Evolutionary conservation across 345 rosid species (phyloP), one percentile per base, ranked within the genome.

Genomic region (Rhodamnia argentea): DNA sequence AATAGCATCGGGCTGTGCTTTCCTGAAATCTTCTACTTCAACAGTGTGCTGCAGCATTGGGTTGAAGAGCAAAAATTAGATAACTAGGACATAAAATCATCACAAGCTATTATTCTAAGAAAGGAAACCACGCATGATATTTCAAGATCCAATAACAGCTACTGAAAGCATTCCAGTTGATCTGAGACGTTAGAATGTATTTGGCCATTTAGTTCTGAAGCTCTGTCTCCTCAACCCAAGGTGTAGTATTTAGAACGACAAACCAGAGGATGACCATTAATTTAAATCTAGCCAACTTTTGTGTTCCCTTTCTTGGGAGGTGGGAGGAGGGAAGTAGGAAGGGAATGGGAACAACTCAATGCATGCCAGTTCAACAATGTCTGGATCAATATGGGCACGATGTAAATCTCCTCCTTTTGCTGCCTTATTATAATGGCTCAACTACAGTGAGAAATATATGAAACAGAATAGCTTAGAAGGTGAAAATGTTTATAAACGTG

Each of bases 1-100:
- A 88, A 97, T 85, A 50, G 92, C 92, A 95, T 97, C 99, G 56
- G 99, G 96, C 82, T 88, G 92, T 85, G 98, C 98, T 83, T 89
- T 93, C 87, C 90, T 90, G 82, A 91, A 92, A 86, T 95, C 99
- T 88, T 96, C 99, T 88, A 93, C 88, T 84, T 96, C 99, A 82
- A 96, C 96, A 84, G 83, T 75, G 83, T 90, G 92, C 99, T 97
- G 85, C 84, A 83, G 85, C 84, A 84, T 56, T 86, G 85, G 86
- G 75, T 83, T 74, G 40, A 84, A 86, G 82, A 42, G 76, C 85
- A 86, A 81, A 83, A 90, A 83, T 87, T 84, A 92, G 75, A 64
- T 85, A 84, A 86, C 86, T 82, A 83, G 60, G 84, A 85, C 40
- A 44, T 22, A n/a, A 74, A 85, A 29, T 8, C 57, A 18, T 50